A percentile compares a stretch with the other conserved stretches of the same genome.
phyloP scores from a whole-genome alignment of 2,329 filamentous ascomycete genomes.

The Fusarium siculi region DNA sequence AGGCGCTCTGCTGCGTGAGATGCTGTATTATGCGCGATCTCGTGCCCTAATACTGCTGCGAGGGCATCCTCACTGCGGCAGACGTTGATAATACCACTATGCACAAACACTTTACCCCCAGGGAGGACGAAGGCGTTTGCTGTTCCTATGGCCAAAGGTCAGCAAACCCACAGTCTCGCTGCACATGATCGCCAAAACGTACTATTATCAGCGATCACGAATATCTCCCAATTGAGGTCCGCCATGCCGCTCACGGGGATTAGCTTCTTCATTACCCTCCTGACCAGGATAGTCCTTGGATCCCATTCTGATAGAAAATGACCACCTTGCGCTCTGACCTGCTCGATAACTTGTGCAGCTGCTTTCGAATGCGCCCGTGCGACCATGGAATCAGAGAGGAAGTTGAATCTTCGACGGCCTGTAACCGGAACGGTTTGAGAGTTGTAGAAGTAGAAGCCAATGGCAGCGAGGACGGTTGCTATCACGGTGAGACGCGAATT shows the following conservation, averaged over 20 bases:
- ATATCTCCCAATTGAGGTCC: conserved; percentile 74
- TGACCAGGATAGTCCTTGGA: conserved; percentile 65
- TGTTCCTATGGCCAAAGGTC: conserved; percentile 50
- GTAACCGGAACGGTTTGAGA: conserved; percentile 79
- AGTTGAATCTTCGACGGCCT: conserved; percentile 78
- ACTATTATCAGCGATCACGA: conserved; percentile 75
- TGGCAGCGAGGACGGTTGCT: conserved; percentile 55
- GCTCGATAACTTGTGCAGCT: conserved; percentile 58
- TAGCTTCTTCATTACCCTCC: conserved; percentile 71
- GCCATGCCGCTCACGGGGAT: conserved; percentile 73
- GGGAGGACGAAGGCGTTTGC: conserved; percentile 83
- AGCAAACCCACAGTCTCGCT: not conserved
- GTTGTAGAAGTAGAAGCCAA: conserved; percentile 73
- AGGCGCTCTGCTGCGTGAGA: conserved; percentile 74
- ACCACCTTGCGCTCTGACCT: conserved; percentile 62
- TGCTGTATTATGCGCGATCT: conserved; percentile 81
- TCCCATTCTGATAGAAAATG: conserved; percentile 70
- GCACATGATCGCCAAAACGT: conserved; percentile 35
- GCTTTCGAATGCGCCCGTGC: conserved; percentile 50
- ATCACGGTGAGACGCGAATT: conserved; percentile 52
- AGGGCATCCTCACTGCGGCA: conserved; percentile 75
- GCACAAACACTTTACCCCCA: conserved; percentile 83
- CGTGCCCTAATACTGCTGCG: conserved; percentile 80
- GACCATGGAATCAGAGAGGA: conserved; percentile 67
- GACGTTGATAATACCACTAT: conserved; percentile 76